A percentile compares a stretch with the other conserved stretches of the same genome.
Evolutionary conservation across 2,329 filamentous ascomycete genomes (phyloP).

Genomic region (Pestalotiopsis sp.): DNA sequence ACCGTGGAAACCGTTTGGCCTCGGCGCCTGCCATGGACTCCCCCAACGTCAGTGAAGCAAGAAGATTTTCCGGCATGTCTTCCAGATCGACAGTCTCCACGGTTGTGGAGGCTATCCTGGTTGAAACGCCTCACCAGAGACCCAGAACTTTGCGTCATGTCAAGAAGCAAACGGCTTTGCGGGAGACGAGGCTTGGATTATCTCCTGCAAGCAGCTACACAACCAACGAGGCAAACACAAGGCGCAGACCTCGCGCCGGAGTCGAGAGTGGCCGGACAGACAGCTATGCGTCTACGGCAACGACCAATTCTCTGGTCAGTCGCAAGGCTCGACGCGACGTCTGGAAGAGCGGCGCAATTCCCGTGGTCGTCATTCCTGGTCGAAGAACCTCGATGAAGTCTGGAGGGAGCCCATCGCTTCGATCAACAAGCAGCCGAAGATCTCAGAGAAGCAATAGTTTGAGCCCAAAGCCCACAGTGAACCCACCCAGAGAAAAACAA

Average conservation of each 20-base stretch:
- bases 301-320: conserved; percentile 53
- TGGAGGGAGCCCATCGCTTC: conserved; percentile 54
- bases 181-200: conserved; percentile 44
- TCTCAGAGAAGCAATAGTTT: conserved; percentile 57
- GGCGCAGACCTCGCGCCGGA: conserved; percentile 29
- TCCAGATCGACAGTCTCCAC: conserved; percentile 57
- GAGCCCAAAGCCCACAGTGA: conserved; percentile 47
- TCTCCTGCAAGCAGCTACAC: conserved; percentile 43
- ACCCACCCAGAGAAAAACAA: conserved; percentile 43
- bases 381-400: conserved; percentile 57
- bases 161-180: conserved; percentile 48
- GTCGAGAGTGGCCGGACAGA: conserved; percentile 39
- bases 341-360: conserved; percentile 61
- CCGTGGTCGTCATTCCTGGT: conserved; percentile 64
- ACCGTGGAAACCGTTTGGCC: conserved; percentile 30
- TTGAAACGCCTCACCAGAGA: conserved; percentile 51
- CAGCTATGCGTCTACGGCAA: conserved; percentile 52
- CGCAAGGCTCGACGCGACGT: conserved; percentile 60
- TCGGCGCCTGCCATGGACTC: conserved; percentile 40
- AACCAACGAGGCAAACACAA: conserved; percentile 34
- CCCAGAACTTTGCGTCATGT: conserved; percentile 63
- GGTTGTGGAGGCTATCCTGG: conserved; percentile 59
- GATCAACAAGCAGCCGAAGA: conserved; percentile 62
- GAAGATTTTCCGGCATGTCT: conserved; percentile 57
- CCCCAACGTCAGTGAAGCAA: conserved; percentile 44